A percentile compares a stretch with the other conserved stretches of the same genome.
phyloP scores from a whole-genome alignment of 2,329 filamentous ascomycete genomes.

The Talaromyces sp. region DNA sequence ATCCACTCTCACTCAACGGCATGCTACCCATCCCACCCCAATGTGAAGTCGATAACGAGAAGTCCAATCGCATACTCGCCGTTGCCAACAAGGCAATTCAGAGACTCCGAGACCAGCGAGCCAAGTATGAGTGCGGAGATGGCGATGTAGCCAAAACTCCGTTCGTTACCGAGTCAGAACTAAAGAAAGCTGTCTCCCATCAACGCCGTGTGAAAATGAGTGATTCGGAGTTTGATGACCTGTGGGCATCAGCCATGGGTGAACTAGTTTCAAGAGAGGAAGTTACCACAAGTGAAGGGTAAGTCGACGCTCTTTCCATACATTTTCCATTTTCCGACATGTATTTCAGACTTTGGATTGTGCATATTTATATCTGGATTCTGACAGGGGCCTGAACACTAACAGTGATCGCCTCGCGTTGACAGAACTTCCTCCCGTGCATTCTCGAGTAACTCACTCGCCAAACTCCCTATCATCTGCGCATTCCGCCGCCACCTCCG shows the following conservation, averaged over 20 bases:
- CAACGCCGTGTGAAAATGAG: conserved; percentile 78
- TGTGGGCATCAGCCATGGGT: conserved; percentile 52
- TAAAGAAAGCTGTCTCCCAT: conserved; percentile 70
- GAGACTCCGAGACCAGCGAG: conserved; percentile 75
- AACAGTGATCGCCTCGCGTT: conserved; percentile 72
- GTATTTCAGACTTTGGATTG: conserved; percentile 15
- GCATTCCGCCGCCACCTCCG: conserved; percentile 44
- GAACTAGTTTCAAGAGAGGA: conserved; percentile 55
- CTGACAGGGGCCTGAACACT: conserved; percentile 60
- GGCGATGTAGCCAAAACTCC: conserved; percentile 57
- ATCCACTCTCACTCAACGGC: conserved; percentile 77
- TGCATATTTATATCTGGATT: conserved; percentile 25
- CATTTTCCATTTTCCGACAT: conserved; percentile 17
- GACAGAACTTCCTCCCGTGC: conserved; percentile 66
- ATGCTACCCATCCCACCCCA: conserved; percentile 79
- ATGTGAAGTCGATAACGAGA: conserved; percentile 92
- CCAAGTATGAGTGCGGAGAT: conserved; percentile 84
- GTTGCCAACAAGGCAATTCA: conserved; percentile 86
- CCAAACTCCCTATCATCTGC: conserved; percentile 73
- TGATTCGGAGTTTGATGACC: conserved; percentile 83
- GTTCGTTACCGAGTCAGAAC: conserved; percentile 62
- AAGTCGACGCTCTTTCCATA: conserved; percentile 37
- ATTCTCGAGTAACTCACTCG: conserved; percentile 83
- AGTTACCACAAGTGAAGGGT: conserved; percentile 55
- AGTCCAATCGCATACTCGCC: conserved; percentile 76